phyloP scores from a whole-genome alignment of 2,329 filamentous ascomycete species.

The Acephala macrosclerotiorum region DNA sequence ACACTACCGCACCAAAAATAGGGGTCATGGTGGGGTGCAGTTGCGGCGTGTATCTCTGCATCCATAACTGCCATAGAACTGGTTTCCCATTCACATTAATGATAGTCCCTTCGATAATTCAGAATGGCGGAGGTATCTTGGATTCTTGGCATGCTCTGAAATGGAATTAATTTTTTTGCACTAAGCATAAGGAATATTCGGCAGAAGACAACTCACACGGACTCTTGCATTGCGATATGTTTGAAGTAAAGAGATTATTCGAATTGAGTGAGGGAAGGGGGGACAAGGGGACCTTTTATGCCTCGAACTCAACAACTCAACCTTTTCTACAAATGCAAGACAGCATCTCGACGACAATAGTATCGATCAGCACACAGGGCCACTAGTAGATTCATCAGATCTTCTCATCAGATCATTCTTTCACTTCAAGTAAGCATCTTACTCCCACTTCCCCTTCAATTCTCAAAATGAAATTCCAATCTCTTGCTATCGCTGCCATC shows the following conservation, averaged over 20 bases:
- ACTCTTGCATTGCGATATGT: background rate
- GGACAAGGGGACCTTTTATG: background rate
- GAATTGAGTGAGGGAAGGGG: background rate
- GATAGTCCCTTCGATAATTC: background rate
- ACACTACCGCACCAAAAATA: too few relatives aligned
- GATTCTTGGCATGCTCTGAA: background rate
- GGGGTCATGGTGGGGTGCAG: too few relatives aligned
- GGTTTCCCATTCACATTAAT: too few relatives aligned
- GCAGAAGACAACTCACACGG: background rate
- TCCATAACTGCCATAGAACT: too few relatives aligned
- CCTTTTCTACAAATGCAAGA: background rate
- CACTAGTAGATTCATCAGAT: background rate
- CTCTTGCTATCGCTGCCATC: background rate
- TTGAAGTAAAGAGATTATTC: background rate
- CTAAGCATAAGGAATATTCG: background rate
- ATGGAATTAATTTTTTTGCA: background rate
- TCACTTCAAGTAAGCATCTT: background rate
- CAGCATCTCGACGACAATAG: background rate
- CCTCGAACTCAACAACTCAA: background rate
- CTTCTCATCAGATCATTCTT: background rate
- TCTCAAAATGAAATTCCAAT: constrained; percentile 20
- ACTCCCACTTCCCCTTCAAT: background rate
- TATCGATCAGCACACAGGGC: background rate
- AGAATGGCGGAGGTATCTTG: background rate
- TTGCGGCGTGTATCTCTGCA: too few relatives aligned